Conservation (phyloP, 768 basidiomycete genomes). For the Xerocomellus amylosporus region DNA sequence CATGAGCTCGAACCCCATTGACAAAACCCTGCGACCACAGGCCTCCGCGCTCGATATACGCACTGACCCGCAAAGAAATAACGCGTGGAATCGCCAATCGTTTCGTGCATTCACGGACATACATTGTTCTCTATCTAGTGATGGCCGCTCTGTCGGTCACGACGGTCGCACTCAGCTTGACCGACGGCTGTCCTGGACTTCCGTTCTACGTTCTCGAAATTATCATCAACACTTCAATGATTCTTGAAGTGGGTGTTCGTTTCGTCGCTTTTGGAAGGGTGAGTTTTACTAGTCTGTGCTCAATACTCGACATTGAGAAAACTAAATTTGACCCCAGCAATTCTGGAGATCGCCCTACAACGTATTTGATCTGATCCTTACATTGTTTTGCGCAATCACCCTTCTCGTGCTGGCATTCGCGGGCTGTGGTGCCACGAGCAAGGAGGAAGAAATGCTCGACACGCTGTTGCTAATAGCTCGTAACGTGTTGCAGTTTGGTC, state of each 20-base stretch:
- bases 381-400: conserved; percentile 85
- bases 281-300: conserved; percentile 30
- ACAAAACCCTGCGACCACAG: conserved; percentile 38
- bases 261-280: conserved; percentile 93
- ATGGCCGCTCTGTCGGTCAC: conserved; percentile 88
- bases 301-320: background rate
- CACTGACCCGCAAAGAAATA: conserved; percentile 80
- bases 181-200: conserved; percentile 82
- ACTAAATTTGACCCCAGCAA: conserved; percentile 53
- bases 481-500: conserved; percentile 89
- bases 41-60: conserved; percentile 77
- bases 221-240: conserved; percentile 89
- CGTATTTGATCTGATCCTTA: conserved; percentile 83
- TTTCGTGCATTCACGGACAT: conserved; percentile 83
- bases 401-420: conserved; percentile 84
- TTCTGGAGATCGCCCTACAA: conserved; percentile 97
- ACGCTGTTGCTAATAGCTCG: conserved; percentile 88
- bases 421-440: conserved; percentile 77
- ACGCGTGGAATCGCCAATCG: conserved; percentile 84
- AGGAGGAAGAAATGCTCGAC: conserved; percentile 93
- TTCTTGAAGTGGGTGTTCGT: conserved; percentile 86
- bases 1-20: conserved; percentile 9
- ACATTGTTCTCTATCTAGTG: conserved; percentile 83
- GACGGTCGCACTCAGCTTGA: conserved; percentile 79
- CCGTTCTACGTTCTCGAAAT: conserved; percentile 88